phyloP scores from a whole-genome alignment of 768 basidiomycete species.

The Termitomyces sp. region DNA sequence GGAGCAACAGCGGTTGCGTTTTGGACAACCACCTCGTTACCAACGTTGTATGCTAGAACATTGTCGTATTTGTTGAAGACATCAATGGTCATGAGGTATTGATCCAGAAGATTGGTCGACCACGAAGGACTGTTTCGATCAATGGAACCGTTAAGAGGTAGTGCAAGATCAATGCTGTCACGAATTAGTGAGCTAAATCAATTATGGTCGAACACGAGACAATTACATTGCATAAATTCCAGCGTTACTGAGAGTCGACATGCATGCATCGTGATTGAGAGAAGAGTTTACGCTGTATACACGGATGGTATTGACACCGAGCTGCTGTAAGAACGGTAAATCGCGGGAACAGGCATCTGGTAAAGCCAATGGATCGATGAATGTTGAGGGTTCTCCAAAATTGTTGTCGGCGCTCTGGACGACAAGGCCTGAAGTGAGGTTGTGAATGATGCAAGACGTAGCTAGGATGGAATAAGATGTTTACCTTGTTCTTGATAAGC shows the following conservation, averaged over 20 bases:
- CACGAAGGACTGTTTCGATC: slow-evolving; percentile 71
- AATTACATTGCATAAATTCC: slow-evolving; percentile 89
- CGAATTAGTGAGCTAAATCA: slow-evolving; percentile 2
- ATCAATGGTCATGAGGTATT: slow-evolving; percentile 77
- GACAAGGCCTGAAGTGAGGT: slow-evolving; percentile 31
- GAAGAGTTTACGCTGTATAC: slow-evolving; percentile 85
- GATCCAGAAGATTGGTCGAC: slow-evolving; percentile 76
- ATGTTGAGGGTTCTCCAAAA: slow-evolving; percentile 72
- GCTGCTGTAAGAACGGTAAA: slow-evolving; percentile 68
- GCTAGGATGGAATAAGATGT: not conserved
- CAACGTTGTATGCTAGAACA: slow-evolving; percentile 85
- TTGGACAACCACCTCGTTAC: slow-evolving; percentile 71
- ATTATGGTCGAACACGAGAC: slow-evolving; percentile 3
- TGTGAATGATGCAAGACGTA: slow-evolving; percentile 1
- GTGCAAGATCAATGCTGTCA: slow-evolving; percentile 76
- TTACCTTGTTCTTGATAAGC: slow-evolving; percentile 83
- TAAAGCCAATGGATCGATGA: slow-evolving; percentile 76
- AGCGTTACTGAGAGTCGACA: slow-evolving; percentile 70
- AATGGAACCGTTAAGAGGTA: slow-evolving; percentile 85
- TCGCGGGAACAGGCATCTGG: slow-evolving; percentile 71
- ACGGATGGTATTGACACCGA: slow-evolving; percentile 79
- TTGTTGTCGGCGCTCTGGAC: slow-evolving; percentile 49
- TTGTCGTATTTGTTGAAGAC: slow-evolving; percentile 86
- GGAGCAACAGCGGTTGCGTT: slow-evolving; percentile 63
- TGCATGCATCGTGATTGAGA: slow-evolving; percentile 84